Evolutionary conservation across 140 eudicot genomes (phyloP).

Genomic region (Cichorium intybus): DNA sequence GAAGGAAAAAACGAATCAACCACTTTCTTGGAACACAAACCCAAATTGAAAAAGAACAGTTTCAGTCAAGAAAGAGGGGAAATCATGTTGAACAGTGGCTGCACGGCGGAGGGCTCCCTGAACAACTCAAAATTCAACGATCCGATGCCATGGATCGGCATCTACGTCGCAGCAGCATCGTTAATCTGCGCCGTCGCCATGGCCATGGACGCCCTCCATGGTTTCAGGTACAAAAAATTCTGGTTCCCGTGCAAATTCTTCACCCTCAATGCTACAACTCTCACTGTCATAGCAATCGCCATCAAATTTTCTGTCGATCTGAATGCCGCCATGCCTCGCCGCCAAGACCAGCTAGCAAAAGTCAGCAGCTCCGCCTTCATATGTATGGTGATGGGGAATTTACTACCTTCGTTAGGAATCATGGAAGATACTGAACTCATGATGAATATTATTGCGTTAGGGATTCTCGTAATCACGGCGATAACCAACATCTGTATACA

Average conservation of each 20-base stretch:
- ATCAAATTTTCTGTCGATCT: constrained; percentile 63
- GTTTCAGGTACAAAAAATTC: constrained; percentile 48
- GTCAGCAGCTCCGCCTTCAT: constrained; percentile 62
- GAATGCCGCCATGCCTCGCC: constrained; percentile 76
- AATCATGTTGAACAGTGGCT: constrained; percentile 38
- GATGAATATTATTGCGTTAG: constrained; percentile 62
- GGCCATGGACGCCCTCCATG: constrained; percentile 53
- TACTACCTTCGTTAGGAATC: constrained; percentile 62
- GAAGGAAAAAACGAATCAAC: constrained; percentile 2
- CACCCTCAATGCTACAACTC: constrained; percentile 63
- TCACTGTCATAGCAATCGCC: constrained; percentile 55
- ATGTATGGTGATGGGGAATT: constrained; percentile 60
- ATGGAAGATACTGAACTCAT: constrained; percentile 62
- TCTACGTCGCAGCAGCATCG: constrained; percentile 69
- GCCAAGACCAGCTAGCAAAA: constrained; percentile 64
- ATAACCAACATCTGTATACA: constrained; percentile 60
- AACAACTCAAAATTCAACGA: constrained; percentile 55
- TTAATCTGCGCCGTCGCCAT: constrained; percentile 53
- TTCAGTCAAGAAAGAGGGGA: not conserved
- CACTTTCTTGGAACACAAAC: constrained; percentile 16
- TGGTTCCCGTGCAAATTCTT: constrained; percentile 80
- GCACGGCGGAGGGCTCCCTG: constrained; percentile 47
- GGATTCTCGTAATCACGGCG: constrained; percentile 65
- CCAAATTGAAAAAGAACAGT: constrained; percentile 1
- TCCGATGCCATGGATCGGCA: constrained; percentile 84